Percentiles rank a stretch among this genome's conserved stretches.
Conservation (phyloP, 1,284 basidiomycete genomes). For the Malassezia japonica region DNA sequence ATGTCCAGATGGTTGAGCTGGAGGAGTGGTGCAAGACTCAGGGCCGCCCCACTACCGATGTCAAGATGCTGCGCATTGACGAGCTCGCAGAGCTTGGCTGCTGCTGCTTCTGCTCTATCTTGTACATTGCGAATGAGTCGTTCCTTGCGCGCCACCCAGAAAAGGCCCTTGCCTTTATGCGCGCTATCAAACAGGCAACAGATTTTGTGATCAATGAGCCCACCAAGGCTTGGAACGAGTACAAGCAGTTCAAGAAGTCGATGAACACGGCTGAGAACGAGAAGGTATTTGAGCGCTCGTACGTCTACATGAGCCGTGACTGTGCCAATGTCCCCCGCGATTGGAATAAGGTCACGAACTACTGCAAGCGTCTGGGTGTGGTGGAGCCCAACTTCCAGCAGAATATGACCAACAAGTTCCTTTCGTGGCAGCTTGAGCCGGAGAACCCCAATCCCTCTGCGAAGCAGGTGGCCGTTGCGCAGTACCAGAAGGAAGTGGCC, state of each 20-base stretch:
- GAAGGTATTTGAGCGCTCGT: slow-evolving; percentile 41
- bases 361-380: slow-evolving; percentile 49
- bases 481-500: slow-evolving; percentile 27
- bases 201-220: slow-evolving; percentile 47
- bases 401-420: slow-evolving; percentile 49
- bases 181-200: slow-evolving; percentile 48
- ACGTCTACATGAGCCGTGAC: slow-evolving; percentile 49
- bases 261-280: slow-evolving; percentile 46
- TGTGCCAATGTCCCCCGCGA: slow-evolving; percentile 35
- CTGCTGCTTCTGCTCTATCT: slow-evolving; percentile 49
- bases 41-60: slow-evolving; percentile 45
- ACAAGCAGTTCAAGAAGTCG: slow-evolving; percentile 43
- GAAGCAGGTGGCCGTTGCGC: slow-evolving; percentile 32
- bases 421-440: slow-evolving; percentile 27
- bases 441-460: slow-evolving; percentile 26
- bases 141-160: slow-evolving; percentile 44
- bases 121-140: slow-evolving; percentile 35
- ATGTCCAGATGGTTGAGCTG: slow-evolving; percentile 48
- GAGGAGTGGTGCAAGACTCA: slow-evolving; percentile 49
- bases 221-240: slow-evolving; percentile 46
- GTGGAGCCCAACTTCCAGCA: slow-evolving; percentile 42
- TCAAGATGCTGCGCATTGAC: slow-evolving; percentile 50
- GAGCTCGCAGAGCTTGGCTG: slow-evolving; percentile 48
- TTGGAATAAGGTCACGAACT: slow-evolving; percentile 47
- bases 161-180: slow-evolving; percentile 49